Evolutionary conservation across 2,329 filamentous ascomycete species (phyloP), one percentile per base, ranked within the genome.

Genomic region (Hymenoscyphus occultus): DNA sequence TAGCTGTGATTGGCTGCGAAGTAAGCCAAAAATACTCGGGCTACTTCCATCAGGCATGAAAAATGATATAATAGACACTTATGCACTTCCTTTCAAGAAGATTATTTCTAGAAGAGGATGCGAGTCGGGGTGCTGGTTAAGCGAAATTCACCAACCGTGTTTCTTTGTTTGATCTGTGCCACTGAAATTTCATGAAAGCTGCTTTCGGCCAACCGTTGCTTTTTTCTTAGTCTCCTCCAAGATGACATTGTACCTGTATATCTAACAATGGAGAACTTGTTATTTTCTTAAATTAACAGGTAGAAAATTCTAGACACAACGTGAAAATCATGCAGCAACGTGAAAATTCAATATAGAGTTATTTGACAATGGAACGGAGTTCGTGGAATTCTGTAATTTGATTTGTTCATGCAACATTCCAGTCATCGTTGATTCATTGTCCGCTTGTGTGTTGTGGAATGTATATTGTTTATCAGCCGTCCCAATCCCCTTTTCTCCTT

Each of bases 361-460:
- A 12, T 12, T 22, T 22, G 10, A 2, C 45, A 22, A 28, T 10
- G 9, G 45, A 51, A 22, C 45, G 19, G 9, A 16, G 19, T 28
- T 16, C 45, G 19, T 22, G 45, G 45, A 51, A 51, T 12, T 51
- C 19, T 9, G n/a, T 4, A 28, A n/a, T 28, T 6, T 19, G 16
- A 22, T 48, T 48, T n/a, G n/a, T 2, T 51, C 2, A 22, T 10
- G 19, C 14, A 51, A 10, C 45, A 51, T 51, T 51, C 45, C 45
- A 28, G 7, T 22, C 7, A 51, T 51, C 13, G 19, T 51, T 22
- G 45, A 22, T 51, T 51, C 45, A 51, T 51, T 51, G 6, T 51
- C 45, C 45, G 45, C 45, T 51, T 51, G 45, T 51, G 45, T 51
- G n/a, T 51, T 51, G n/a, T 22, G 45, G 45, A 51, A 51, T 51